Evolutionary conservation across 768 basidiomycete species (phyloP).

Genomic region (Mycena amicta): DNA sequence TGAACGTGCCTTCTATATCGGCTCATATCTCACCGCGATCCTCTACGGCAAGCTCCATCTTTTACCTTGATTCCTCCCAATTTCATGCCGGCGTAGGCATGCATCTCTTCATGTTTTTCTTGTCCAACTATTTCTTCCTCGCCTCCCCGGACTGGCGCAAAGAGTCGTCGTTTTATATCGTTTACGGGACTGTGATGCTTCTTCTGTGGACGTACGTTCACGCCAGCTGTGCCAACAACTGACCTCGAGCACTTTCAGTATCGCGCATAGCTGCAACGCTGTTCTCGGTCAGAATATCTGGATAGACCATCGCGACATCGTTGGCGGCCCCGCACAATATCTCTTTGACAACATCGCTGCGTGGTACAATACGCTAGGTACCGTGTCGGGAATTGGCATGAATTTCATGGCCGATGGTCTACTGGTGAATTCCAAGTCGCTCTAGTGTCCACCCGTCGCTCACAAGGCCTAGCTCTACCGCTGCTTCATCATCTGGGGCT

Average conservation of each 20-base stretch:
- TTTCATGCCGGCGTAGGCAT: conserved; percentile 21
- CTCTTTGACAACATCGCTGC: conserved; percentile 23
- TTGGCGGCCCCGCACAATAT: conserved; percentile 35
- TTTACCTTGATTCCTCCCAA: conserved; percentile 1
- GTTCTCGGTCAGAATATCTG: conserved; percentile 37
- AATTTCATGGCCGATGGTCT: conserved; percentile 39
- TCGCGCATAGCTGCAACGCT: conserved; percentile 30
- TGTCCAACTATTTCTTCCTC: conserved; percentile 25
- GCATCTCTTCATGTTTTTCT: conserved; percentile 27
- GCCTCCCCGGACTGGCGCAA: conserved; percentile 18
- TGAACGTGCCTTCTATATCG: conserved; percentile 26
- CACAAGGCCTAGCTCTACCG: conserved; percentile 47
- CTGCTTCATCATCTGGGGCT: conserved; percentile 37
- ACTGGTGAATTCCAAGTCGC: conserved; percentile 31
- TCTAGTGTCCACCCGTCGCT: too few relatives aligned
- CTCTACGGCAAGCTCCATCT: conserved; percentile 25
- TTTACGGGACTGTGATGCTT: conserved; percentile 28
- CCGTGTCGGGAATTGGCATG: conserved; percentile 27
- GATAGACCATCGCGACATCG: conserved; percentile 28
- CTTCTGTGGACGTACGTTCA: conserved; percentile 30
- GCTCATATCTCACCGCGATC: conserved; percentile 29
- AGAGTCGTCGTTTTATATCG: conserved; percentile 23
- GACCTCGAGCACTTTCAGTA: not conserved
- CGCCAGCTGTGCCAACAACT: not conserved
- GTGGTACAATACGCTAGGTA: conserved; percentile 37